These are phyloP conservation scores for Pleurotus ostreatus DNA, from an alignment of 768 basidiomycete genomes.

Conservation along the genomic window DNA sequence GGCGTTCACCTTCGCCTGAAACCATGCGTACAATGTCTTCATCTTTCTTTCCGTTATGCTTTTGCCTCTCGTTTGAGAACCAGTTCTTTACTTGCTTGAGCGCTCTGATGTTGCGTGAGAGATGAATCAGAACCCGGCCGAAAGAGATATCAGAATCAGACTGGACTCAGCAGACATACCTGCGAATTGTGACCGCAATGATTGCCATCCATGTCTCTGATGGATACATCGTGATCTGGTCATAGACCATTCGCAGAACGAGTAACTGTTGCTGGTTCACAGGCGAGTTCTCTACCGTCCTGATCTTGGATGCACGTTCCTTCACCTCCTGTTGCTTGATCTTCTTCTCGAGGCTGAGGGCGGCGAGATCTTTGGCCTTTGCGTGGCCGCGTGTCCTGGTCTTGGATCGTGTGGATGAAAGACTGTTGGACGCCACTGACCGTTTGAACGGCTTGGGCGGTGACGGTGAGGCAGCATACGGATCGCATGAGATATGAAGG, in stretches of 20 bases:
- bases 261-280: constrained; percentile 52
- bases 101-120: constrained; percentile 28
- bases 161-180: constrained; percentile 30
- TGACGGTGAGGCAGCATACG: neutral
- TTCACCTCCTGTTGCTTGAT: constrained; percentile 6
- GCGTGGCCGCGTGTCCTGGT: constrained; percentile 1
- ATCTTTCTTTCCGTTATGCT: constrained; percentile 25
- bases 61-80: constrained; percentile 64
- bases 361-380: constrained; percentile 1
- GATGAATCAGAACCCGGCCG: constrained; percentile 5
- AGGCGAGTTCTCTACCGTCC: constrained; percentile 37
- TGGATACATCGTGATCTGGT: constrained; percentile 65
- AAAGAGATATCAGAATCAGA: constrained; percentile 8
- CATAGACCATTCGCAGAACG: constrained; percentile 60
- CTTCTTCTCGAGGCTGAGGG: constrained; percentile 5
- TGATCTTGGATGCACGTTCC: constrained; percentile 3
- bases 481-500: constrained; percentile 8
- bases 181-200: constrained; percentile 51
- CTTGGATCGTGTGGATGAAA: neutral
- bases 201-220: constrained; percentile 58
- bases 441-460: constrained; percentile 6
- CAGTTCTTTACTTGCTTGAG: constrained; percentile 64
- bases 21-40: constrained; percentile 30
- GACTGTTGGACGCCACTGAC: constrained; percentile 6
- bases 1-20: constrained; percentile 30